phyloP scores from a whole-genome alignment of 257 asterid genomes.

The Ilex aquifolium region DNA sequence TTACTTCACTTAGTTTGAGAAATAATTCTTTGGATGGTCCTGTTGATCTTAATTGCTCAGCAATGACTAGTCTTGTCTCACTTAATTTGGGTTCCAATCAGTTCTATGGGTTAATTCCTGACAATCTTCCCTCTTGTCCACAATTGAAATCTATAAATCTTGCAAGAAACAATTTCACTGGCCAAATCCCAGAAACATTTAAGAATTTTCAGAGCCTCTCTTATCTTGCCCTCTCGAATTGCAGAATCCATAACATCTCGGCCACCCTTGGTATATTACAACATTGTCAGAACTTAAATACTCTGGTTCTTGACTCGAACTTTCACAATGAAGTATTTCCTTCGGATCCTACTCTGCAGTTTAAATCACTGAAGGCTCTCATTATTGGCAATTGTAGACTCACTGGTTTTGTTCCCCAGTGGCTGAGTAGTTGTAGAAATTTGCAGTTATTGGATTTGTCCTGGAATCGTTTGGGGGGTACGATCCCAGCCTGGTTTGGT shows the following conservation, averaged over 20 bases:
- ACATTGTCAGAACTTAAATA: conserved; percentile 56
- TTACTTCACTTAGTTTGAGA: conserved; percentile 48
- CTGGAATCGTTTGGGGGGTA: no score
- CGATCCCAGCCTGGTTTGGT: no score
- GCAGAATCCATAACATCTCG: conserved; percentile 47
- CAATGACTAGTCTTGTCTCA: conserved; percentile 63
- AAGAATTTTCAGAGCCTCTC: conserved; percentile 50
- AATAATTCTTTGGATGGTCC: conserved; percentile 56
- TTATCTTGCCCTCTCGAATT: conserved; percentile 58
- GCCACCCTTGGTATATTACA: conserved; percentile 50
- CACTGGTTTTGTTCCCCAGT: conserved; percentile 59
- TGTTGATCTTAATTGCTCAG: conserved; percentile 60
- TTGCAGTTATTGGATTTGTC: conserved; percentile 70
- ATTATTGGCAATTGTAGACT: conserved; percentile 67
- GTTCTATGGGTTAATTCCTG: conserved; percentile 60
- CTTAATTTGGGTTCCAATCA: conserved; percentile 63
- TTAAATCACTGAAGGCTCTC: conserved; percentile 49
- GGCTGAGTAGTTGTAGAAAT: conserved; percentile 46
- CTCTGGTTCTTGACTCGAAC: conserved; percentile 59
- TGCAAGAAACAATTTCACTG: conserved; percentile 44
- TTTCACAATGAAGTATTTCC: conserved; percentile 55
- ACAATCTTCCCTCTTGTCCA: conserved; percentile 47
- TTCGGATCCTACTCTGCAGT: conserved; percentile 34
- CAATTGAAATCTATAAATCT: conserved; percentile 45
- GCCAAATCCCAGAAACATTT: conserved; percentile 69